Percentiles rank a stretch among this genome's conserved stretches.
Conservation (phyloP, 164 flowering plant species). For the Nelumbo lutea region DNA sequence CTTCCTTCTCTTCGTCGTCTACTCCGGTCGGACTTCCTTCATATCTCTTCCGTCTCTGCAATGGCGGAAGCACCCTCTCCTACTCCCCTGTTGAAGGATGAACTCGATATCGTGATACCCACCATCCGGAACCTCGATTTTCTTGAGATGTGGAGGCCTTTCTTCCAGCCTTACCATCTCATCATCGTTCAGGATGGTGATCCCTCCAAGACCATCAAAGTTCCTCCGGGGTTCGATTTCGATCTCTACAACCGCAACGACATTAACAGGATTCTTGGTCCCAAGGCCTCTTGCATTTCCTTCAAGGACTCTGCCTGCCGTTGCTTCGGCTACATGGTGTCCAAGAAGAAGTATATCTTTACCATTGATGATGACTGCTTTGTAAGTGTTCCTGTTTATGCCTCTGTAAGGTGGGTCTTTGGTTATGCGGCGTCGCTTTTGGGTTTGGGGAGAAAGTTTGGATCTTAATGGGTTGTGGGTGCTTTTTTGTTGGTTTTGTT, state of each 20-base stretch:
- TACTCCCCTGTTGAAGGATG: conserved; percentile 40
- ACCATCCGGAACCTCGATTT: conserved; percentile 83
- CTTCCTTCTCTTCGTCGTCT: background rate
- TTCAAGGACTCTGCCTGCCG: conserved; percentile 92
- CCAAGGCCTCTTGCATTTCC: conserved; percentile 74
- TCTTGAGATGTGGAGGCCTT: conserved; percentile 89
- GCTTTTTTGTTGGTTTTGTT: too few relatives aligned
- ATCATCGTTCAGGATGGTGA: conserved; percentile 92
- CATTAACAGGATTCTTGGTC: conserved; percentile 66
- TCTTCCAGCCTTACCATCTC: conserved; percentile 69
- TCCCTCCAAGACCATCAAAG: conserved; percentile 58
- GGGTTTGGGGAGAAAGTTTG: background rate
- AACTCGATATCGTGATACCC: conserved; percentile 83
- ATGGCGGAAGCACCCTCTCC: background rate
- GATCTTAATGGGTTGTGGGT: too few relatives aligned
- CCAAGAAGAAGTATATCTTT: conserved; percentile 86
- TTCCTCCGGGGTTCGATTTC: conserved; percentile 79
- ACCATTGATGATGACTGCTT: conserved; percentile 91
- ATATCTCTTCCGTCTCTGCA: background rate
- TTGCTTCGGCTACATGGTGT: conserved; percentile 84
- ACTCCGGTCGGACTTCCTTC: background rate
- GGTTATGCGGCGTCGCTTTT: background rate
- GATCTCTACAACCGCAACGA: conserved; percentile 83
- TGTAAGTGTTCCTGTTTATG: conserved; percentile 35
- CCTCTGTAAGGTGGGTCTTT: background rate